Evolutionary conservation across 768 basidiomycete genomes (phyloP), one percentile per base, ranked within the genome.

Genomic region (Gelatoporia subvermispora): DNA sequence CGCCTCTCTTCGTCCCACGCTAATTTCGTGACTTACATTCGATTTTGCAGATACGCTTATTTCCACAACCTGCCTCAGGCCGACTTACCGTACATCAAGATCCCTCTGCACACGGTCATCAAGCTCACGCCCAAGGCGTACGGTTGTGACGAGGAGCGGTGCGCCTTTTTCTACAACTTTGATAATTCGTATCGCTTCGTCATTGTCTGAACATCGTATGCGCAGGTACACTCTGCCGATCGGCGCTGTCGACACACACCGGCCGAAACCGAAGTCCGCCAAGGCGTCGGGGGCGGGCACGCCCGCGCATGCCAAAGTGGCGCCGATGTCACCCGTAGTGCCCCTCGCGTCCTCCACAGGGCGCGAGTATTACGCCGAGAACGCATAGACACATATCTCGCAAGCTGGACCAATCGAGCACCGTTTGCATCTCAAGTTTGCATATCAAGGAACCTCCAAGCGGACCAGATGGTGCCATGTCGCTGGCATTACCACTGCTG

Each of bases 71-170:
- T 95, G 20, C 81, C 89, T 0, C 96, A 96, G 66, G 89, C 78
- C 20, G 93, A 98, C 62, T 75, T 99, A 28, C 96, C 96, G 1
- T 99, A 99, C 65, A 90, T 98, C 74, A 95, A 94, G 72, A 93
- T 97, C 40, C 93, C 93, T 1, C 68, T 95, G 48, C 96, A 99
- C 64, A 99, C 95, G 0, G 87, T 99, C 34, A 96, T 99, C 67
- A 98, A 98, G 69, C 77, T 99, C 40, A 98, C 95, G 1, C 96
- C 96, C 9, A 93, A 91, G 63, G 96, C 96, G 1, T 99, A 98
- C 65, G 96, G 96, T 35, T 98, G 95, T 71, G 93, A 98, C 64
- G 96, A 99, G 65, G 93, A 94, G 65, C 77, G 94, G 88, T 85
- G 48, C 41, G 72, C 44, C 48, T 16, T 11, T n/a, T 28, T 25